phyloP scores from a whole-genome alignment of 1,139 yeast genomes.

The Nakaseomyces nivariensis region DNA sequence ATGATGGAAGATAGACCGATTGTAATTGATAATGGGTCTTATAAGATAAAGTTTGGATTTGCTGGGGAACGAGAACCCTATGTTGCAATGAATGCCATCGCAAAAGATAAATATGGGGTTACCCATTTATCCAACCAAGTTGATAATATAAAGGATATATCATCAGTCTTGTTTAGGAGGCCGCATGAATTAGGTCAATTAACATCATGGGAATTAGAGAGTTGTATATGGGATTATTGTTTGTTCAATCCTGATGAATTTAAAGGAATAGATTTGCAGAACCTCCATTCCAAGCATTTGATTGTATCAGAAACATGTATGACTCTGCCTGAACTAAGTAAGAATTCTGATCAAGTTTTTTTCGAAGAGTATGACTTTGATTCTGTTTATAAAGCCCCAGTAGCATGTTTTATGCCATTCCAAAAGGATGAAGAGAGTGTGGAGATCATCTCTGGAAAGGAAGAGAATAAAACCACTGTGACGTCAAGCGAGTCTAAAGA shows the following conservation, averaged over 20 bases:
- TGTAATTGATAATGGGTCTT: slow-evolving; percentile 80
- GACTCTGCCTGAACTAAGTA: slow-evolving; percentile 72
- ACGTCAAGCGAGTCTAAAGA: neutral
- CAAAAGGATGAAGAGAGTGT: slow-evolving; percentile 10
- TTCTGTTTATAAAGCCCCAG: slow-evolving; percentile 38
- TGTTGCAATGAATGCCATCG: slow-evolving; percentile 57
- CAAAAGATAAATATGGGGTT: slow-evolving; percentile 67
- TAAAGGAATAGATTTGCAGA: slow-evolving; percentile 19
- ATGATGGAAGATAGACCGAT: slow-evolving; percentile 17
- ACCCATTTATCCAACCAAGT: slow-evolving; percentile 67
- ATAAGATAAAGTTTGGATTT: slow-evolving; percentile 68
- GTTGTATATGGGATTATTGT: slow-evolving; percentile 87
- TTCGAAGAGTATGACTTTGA: slow-evolving; percentile 89
- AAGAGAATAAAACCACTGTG: slow-evolving; percentile 3
- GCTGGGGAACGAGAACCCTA: slow-evolving; percentile 34
- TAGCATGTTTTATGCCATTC: slow-evolving; percentile 59
- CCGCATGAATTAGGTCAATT: slow-evolving; percentile 87
- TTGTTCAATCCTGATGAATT: slow-evolving; percentile 34
- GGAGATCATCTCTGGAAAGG: slow-evolving; percentile 15
- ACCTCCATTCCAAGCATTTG: slow-evolving; percentile 30
- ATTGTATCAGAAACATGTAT: slow-evolving; percentile 58
- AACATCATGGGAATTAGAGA: slow-evolving; percentile 86
- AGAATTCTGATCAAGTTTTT: slow-evolving; percentile 81
- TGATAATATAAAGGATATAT: slow-evolving; percentile 54
- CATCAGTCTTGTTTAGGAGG: slow-evolving; percentile 65